Evolutionary conservation across 306 rosid genomes (phyloP).

Genomic region (Cucurbita pepo): DNA sequence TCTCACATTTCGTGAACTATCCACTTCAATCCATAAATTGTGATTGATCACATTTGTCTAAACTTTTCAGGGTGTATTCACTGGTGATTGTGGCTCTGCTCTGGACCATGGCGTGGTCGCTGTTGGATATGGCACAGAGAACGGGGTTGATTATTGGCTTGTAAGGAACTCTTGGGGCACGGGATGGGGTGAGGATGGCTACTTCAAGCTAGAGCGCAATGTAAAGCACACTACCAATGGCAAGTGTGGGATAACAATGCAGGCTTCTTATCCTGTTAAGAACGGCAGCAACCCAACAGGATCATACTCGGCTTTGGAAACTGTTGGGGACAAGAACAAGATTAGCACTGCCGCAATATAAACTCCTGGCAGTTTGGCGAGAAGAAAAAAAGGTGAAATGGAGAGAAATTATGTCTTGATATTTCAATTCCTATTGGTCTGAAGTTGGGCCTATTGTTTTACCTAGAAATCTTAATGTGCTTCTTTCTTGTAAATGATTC

Average conservation of each 20-base stretch:
- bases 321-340: slow-evolving; percentile 6
- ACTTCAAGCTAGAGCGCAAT: slow-evolving; percentile 65
- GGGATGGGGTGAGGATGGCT: slow-evolving; percentile 80
- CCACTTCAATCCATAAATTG: background rate
- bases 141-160: slow-evolving; percentile 77
- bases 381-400: no score
- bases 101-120: slow-evolving; percentile 82
- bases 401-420: background rate
- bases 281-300: slow-evolving; percentile 15
- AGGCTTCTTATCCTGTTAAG: slow-evolving; percentile 74
- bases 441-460: background rate
- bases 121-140: slow-evolving; percentile 73
- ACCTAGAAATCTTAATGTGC: background rate
- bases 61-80: slow-evolving; percentile 55
- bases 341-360: slow-evolving; percentile 18
- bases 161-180: slow-evolving; percentile 96
- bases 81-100: slow-evolving; percentile 51
- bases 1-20: background rate
- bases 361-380: no score
- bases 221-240: slow-evolving; percentile 17
- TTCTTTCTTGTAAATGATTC: background rate
- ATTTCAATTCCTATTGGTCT: background rate
- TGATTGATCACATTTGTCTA: background rate
- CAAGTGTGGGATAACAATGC: slow-evolving; percentile 73
- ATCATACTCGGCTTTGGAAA: slow-evolving; percentile 6